Base-by-base conservation (phyloP, 2,329 filamentous ascomycete species). In the Aspergillus sergii region DNA sequence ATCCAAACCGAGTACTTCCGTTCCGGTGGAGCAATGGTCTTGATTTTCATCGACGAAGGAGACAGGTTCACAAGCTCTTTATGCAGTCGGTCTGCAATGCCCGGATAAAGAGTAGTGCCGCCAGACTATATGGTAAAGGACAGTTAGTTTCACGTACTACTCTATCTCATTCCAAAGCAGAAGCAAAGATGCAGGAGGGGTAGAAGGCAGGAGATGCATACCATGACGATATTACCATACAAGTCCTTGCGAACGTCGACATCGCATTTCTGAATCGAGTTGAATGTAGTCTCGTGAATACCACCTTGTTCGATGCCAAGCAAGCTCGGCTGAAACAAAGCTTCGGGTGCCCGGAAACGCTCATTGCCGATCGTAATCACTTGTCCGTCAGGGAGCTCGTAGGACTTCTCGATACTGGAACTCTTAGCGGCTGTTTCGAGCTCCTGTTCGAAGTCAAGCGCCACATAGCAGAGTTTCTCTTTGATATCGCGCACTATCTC, bases 1-100 rank as follows among this genome's bases (percentile, higher is more conserved):
- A 99, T 99, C 95, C 95, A 99, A 88, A 99, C 95, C 71, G 95
- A 98, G 93, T 99, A 99, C 90, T 99, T 99, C 86, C 95, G 93
- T 92, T 99, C 95, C 75, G 95, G 95, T 76, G 95, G 95, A 86
- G 95, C 95, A 82, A 99, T 98, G 86, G 99, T 98, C 92, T 98
- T 98, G 89, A 99, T 94, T 92, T 98, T 98, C 95, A 99, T 98
- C 80, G 94, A 97, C 72, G 95, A 98, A 80, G 95, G 95, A 81
- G 95, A 95, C 85, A 99, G 92, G 81, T 94, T 91, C 82, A 93
- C 98, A 83, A 99, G 98, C 89, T 99, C 95, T 93, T 99, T 98
- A 87, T 99, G 95, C 95, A 99, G 98, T 89, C 95, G 95, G 88
- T 99, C 95, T 83, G 94, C 96, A 85, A 99, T 96, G 93, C 95